Conservation (phyloP, 2,329 filamentous ascomycete genomes). For the Eutypella sp. region DNA sequence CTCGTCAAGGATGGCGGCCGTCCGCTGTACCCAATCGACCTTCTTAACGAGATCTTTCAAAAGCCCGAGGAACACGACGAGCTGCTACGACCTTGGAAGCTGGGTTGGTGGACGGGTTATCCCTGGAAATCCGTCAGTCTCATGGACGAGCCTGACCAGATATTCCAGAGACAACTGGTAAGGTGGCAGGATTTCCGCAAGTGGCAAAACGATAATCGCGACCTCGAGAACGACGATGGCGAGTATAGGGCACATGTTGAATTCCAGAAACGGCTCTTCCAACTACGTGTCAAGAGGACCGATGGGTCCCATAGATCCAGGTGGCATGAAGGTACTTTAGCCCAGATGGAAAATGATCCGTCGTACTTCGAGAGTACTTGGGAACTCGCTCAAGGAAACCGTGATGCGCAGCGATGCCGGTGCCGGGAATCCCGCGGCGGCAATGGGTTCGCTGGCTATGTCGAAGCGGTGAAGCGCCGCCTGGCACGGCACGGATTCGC, state of each 20-base stretch:
- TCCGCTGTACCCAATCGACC: neutral
- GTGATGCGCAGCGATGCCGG: too few relatives aligned
- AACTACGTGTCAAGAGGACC: neutral
- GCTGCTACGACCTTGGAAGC: neutral
- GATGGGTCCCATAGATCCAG: neutral
- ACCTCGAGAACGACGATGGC: neutral
- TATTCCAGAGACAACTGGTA: neutral
- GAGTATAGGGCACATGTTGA: neutral
- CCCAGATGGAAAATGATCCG: neutral
- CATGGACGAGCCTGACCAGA: neutral
- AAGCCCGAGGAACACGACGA: neutral
- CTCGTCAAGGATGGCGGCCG: slow-evolving; percentile 1
- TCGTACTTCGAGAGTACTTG: neutral
- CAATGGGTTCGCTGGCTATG: neutral
- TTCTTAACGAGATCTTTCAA: neutral
- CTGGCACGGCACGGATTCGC: slow-evolving; percentile 11
- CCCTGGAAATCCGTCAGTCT: too few relatives aligned
- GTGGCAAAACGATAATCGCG: neutral
- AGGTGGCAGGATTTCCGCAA: neutral
- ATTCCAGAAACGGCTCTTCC: neutral
- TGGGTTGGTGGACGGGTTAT: neutral
- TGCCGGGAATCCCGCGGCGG: neutral
- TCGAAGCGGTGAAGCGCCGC: neutral
- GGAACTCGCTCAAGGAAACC: too few relatives aligned
- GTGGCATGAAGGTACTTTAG: neutral